Conservation (phyloP, 495 filamentous ascomycete genomes). For the Penicillium silybi region DNA sequence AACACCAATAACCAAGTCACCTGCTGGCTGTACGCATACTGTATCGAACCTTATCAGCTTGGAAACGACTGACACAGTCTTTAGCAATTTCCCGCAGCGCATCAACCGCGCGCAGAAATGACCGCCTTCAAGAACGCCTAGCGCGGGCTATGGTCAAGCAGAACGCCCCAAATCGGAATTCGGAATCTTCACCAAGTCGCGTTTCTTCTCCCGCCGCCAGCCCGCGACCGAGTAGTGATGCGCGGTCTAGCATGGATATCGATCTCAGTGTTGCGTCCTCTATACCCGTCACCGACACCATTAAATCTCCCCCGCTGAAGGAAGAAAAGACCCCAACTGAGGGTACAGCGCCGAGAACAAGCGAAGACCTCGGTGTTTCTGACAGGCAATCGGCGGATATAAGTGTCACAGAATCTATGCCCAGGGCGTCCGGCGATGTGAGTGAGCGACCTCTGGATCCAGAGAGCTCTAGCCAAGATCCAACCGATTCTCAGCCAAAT, state of each 20-base stretch:
- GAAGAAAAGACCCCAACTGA: constrained; percentile 8
- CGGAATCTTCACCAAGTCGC: constrained; percentile 33
- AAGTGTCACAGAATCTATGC: constrained; percentile 9
- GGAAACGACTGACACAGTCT: constrained; percentile 16
- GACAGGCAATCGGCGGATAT: constrained; percentile 33
- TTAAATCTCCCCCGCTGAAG: constrained; percentile 6
- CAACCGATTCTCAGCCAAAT: constrained; percentile 4
- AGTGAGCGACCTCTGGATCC: constrained; percentile 4
- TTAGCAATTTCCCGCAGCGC: constrained; percentile 51
- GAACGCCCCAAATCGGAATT: constrained; percentile 26
- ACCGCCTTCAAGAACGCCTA: constrained; percentile 80
- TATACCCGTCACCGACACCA: constrained; percentile 12
- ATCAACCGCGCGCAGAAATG: constrained; percentile 55
- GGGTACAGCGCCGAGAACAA: constrained; percentile 18
- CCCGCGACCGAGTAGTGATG: constrained; percentile 32
- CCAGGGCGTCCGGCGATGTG: constrained; percentile 14
- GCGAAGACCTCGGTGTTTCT: constrained; percentile 31
- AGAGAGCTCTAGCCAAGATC: constrained; percentile 6
- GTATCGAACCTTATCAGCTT: not conserved
- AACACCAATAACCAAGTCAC: constrained; percentile 13
- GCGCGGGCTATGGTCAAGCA: constrained; percentile 60
- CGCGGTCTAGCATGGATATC: constrained; percentile 39
- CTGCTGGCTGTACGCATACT: constrained; percentile 19
- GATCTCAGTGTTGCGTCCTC: constrained; percentile 25
- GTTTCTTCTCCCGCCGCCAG: constrained; percentile 32